Evolutionary conservation across 2,329 filamentous ascomycete species (phyloP).

Genomic region (Colletotrichum cuscutae): DNA sequence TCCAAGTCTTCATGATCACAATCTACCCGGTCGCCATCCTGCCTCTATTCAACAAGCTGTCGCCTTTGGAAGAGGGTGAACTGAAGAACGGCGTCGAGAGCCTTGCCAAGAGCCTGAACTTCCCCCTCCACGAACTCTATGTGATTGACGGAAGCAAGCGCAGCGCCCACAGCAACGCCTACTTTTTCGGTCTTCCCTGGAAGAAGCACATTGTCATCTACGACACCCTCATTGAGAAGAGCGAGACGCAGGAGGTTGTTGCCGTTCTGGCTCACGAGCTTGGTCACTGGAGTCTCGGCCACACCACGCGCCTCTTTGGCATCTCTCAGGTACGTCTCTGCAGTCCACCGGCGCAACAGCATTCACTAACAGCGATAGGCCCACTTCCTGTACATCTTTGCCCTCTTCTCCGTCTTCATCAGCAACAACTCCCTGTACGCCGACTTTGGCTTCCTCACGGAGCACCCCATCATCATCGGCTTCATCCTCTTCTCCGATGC

Average conservation of each 20-base stretch:
- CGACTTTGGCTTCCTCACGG: slow-evolving; percentile 86
- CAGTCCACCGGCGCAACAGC: neutral
- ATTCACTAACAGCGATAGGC: slow-evolving; percentile 60
- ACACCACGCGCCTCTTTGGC: slow-evolving; percentile 90
- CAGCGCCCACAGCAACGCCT: slow-evolving; percentile 88
- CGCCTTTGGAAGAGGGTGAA: slow-evolving; percentile 85
- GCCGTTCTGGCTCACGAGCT: slow-evolving; percentile 96
- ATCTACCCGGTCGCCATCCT: slow-evolving; percentile 95
- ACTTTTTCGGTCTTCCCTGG: slow-evolving; percentile 98
- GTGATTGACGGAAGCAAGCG: slow-evolving; percentile 94
- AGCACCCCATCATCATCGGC: slow-evolving; percentile 93
- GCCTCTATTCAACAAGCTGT: slow-evolving; percentile 97
- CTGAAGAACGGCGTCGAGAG: slow-evolving; percentile 90
- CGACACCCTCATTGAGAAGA: slow-evolving; percentile 97
- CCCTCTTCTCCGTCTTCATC: slow-evolving; percentile 96
- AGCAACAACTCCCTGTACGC: slow-evolving; percentile 92
- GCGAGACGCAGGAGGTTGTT: slow-evolving; percentile 89
- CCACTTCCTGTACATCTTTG: slow-evolving; percentile 97
- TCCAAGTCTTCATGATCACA: slow-evolving; percentile 95
- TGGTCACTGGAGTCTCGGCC: slow-evolving; percentile 95
- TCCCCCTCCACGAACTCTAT: slow-evolving; percentile 91
- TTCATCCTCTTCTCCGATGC: slow-evolving; percentile 98
- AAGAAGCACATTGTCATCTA: slow-evolving; percentile 99
- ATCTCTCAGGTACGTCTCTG: slow-evolving; percentile 76
- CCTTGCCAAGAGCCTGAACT: slow-evolving; percentile 84